phyloP scores from a whole-genome alignment of 164 flowering plant genomes.

The Cinnamomum micranthum region DNA sequence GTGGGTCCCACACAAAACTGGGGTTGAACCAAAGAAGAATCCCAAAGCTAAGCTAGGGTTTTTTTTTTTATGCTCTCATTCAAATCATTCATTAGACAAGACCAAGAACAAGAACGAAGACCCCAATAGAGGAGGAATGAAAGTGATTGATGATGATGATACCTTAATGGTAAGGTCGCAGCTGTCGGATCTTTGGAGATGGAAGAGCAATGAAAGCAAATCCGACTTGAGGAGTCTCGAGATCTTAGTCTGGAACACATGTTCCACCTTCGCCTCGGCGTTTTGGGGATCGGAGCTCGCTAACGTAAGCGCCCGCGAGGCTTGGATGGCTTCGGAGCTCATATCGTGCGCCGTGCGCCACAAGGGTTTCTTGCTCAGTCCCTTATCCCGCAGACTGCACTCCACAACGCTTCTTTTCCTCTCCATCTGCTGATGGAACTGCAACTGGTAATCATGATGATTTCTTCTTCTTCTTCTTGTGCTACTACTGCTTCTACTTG shows the following conservation, averaged over 20 bases:
- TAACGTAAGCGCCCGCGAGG: slow-evolving; percentile 8
- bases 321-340: slow-evolving; percentile 19
- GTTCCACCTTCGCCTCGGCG: neutral
- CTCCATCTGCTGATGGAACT: no score
- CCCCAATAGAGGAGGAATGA: no score
- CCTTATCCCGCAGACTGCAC: slow-evolving; percentile 16
- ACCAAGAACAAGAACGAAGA: neutral
- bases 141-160: neutral
- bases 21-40: neutral
- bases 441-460: no score
- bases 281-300: slow-evolving; percentile 4
- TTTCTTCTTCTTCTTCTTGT: no score
- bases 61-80: neutral
- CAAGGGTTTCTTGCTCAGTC: slow-evolving; percentile 16
- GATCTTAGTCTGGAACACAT: slow-evolving; percentile 3
- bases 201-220: slow-evolving; percentile 10
- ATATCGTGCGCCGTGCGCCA: slow-evolving; percentile 14
- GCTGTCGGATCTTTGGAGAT: slow-evolving; percentile 11
- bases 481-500: no score
- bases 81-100: neutral
- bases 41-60: neutral
- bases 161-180: slow-evolving; percentile 12
- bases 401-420: no score
- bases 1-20: neutral
- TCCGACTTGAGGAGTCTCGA: slow-evolving; percentile 13